A percentile compares a stretch with the other conserved stretches of the same genome.
Conservation (phyloP, 2,329 filamentous ascomycete species). For the Colletotrichum chrysophilum region DNA sequence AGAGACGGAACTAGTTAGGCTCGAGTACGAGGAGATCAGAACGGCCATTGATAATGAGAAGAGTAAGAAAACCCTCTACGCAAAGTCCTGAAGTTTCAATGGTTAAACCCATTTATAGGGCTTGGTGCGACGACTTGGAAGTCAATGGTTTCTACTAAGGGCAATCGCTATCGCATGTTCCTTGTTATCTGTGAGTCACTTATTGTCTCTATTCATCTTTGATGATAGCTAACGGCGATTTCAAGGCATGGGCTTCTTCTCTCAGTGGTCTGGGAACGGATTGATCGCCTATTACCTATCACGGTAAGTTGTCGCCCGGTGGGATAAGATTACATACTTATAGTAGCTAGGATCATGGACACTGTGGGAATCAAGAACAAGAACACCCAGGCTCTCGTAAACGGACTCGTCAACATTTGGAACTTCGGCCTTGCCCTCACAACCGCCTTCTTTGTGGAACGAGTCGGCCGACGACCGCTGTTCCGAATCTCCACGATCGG, state of each 20-base stretch:
- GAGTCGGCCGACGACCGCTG: slow-evolving; percentile 29
- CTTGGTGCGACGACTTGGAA: slow-evolving; percentile 30
- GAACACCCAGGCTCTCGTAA: slow-evolving; percentile 30
- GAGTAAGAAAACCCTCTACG: slow-evolving; percentile 26
- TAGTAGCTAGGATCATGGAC: slow-evolving; percentile 22
- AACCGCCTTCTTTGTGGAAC: slow-evolving; percentile 31
- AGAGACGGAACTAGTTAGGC: slow-evolving; percentile 53
- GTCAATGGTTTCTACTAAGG: slow-evolving; percentile 33
- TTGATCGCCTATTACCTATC: slow-evolving; percentile 29
- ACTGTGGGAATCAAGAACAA: slow-evolving; percentile 27
- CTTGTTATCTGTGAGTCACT: slow-evolving; percentile 31
- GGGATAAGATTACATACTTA: background rate
- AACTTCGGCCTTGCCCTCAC: slow-evolving; percentile 30
- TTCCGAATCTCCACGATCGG: slow-evolving; percentile 28
- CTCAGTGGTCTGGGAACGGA: slow-evolving; percentile 41
- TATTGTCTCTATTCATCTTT: background rate
- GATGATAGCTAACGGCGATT: background rate
- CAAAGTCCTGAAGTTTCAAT: background rate
- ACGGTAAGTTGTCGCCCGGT: background rate
- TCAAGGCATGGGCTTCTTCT: slow-evolving; percentile 46
- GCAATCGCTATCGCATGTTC: slow-evolving; percentile 38
- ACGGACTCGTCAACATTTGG: slow-evolving; percentile 33
- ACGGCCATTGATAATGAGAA: slow-evolving; percentile 41
- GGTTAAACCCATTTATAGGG: background rate
- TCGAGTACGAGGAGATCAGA: slow-evolving; percentile 55